These are phyloP conservation scores for Massarina eburnea DNA, from an alignment of 2,329 filamentous ascomycete genomes.

Conservation along the genomic window DNA sequence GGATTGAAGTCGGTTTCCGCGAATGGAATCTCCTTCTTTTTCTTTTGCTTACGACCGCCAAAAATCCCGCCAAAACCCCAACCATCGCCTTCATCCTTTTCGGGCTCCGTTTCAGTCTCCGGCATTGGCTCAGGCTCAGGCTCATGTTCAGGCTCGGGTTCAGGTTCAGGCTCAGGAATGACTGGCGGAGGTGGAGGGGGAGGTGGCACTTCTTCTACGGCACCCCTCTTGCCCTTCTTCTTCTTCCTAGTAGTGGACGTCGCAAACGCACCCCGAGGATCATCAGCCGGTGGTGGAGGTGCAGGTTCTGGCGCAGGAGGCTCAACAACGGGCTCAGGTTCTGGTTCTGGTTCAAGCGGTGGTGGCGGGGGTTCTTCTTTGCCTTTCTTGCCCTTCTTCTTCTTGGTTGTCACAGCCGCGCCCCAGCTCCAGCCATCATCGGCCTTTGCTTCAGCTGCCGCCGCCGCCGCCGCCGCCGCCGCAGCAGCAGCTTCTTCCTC, in stretches of 20 bases:
- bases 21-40: constrained; percentile 46
- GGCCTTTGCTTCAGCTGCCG: constrained; percentile 31
- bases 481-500: constrained; percentile 25
- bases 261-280: constrained; percentile 32
- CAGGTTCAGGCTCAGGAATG: constrained; percentile 28
- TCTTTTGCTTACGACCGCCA: constrained; percentile 50
- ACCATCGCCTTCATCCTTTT: constrained; percentile 33
- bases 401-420: constrained; percentile 26
- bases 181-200: constrained; percentile 22
- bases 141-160: constrained; percentile 24
- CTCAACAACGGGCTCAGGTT: constrained; percentile 18
- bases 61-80: constrained; percentile 43
- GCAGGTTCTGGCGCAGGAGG: constrained; percentile 22
- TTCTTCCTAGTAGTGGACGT: constrained; percentile 27
- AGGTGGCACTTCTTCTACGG: constrained; percentile 24
- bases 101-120: constrained; percentile 29
- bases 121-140: constrained; percentile 26
- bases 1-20: constrained; percentile 36
- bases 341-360: constrained; percentile 24
- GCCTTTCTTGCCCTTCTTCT: constrained; percentile 37
- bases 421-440: constrained; percentile 43
- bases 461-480: constrained; percentile 14
- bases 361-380: constrained; percentile 29
- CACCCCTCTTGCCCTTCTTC: constrained; percentile 53
- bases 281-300: constrained; percentile 34